Evolutionary conservation across 345 rosid species (phyloP).

Genomic region (Gynandropsis gynandra): DNA sequence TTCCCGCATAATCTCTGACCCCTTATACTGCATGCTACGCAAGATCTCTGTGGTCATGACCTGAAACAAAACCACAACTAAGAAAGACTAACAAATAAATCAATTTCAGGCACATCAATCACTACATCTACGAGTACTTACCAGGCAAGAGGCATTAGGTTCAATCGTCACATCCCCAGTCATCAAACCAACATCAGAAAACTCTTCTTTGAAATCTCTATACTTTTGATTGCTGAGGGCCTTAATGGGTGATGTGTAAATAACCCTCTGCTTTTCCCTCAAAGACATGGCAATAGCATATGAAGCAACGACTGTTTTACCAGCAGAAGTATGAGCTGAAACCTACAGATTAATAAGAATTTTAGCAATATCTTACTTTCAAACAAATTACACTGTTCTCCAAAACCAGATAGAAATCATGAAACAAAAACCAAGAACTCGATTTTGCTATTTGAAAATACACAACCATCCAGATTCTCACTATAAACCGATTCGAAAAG

Average conservation of each 20-base stretch:
- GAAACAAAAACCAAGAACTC: not conserved
- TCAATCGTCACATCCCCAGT: conserved; percentile 97
- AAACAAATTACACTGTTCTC: not conserved
- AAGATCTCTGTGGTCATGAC: conserved; percentile 99
- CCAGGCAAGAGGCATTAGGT: conserved; percentile 93
- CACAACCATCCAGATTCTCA: not conserved
- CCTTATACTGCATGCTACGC: conserved; percentile 98
- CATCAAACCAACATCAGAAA: conserved; percentile 97
- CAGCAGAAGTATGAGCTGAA: conserved; percentile 98
- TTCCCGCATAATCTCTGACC: conserved; percentile 86
- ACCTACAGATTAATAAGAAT: conserved; percentile 44
- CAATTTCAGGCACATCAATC: not conserved
- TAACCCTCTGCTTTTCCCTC: conserved; percentile 76
- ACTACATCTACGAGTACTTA: conserved; percentile 21
- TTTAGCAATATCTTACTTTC: not conserved
- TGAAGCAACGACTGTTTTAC: conserved; percentile 89
- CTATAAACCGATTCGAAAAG: not conserved
- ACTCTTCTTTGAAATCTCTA: conserved; percentile 94
- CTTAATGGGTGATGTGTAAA: conserved; percentile 93
- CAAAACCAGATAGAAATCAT: not conserved
- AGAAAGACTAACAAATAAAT: conserved; percentile 17
- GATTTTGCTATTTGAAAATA: not conserved
- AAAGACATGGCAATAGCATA: conserved; percentile 97
- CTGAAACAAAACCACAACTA: conserved; percentile 36
- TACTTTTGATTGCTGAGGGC: conserved; percentile 95